Conservation (phyloP, 1,284 basidiomycete genomes). For the Apiotrichum montevideense region DNA sequence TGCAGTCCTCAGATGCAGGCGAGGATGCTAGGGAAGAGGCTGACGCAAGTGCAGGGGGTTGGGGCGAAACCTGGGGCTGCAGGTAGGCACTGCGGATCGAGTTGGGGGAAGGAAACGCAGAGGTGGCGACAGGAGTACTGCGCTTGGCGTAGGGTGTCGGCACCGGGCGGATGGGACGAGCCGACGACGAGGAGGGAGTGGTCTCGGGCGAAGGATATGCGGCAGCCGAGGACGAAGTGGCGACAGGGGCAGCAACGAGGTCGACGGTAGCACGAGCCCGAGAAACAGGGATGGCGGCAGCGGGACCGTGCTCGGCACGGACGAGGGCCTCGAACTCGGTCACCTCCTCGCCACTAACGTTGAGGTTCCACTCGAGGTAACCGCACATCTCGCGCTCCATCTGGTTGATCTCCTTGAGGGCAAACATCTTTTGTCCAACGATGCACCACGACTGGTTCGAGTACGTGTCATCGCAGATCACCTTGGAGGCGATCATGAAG, state of each 20-base stretch:
- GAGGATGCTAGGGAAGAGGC: slow-evolving; percentile 39
- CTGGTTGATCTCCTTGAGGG: slow-evolving; percentile 84
- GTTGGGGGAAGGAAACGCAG: slow-evolving; percentile 15
- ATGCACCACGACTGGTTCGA: slow-evolving; percentile 95
- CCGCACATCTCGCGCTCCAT: slow-evolving; percentile 93
- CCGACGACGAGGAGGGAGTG: slow-evolving; percentile 35
- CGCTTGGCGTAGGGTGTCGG: slow-evolving; percentile 20
- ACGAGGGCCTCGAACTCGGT: slow-evolving; percentile 36
- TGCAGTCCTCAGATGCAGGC: slow-evolving; percentile 44
- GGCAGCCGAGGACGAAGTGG: slow-evolving; percentile 7
- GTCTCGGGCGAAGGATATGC: slow-evolving; percentile 44
- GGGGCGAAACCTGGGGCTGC: slow-evolving; percentile 25
- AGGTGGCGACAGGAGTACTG: neutral
- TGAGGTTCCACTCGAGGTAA: slow-evolving; percentile 83
- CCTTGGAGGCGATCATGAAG: slow-evolving; percentile 70
- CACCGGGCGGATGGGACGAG: slow-evolving; percentile 35
- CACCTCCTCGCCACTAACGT: slow-evolving; percentile 40
- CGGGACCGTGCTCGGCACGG: slow-evolving; percentile 36
- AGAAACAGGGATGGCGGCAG: slow-evolving; percentile 16
- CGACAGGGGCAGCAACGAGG: slow-evolving; percentile 1
- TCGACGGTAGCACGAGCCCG: slow-evolving; percentile 4
- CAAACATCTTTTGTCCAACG: slow-evolving; percentile 86
- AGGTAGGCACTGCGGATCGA: slow-evolving; percentile 15
- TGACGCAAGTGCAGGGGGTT: slow-evolving; percentile 37
- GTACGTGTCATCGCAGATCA: slow-evolving; percentile 89